Conservation (phyloP, 129 eudicot species). For the Lactuca sativa region DNA sequence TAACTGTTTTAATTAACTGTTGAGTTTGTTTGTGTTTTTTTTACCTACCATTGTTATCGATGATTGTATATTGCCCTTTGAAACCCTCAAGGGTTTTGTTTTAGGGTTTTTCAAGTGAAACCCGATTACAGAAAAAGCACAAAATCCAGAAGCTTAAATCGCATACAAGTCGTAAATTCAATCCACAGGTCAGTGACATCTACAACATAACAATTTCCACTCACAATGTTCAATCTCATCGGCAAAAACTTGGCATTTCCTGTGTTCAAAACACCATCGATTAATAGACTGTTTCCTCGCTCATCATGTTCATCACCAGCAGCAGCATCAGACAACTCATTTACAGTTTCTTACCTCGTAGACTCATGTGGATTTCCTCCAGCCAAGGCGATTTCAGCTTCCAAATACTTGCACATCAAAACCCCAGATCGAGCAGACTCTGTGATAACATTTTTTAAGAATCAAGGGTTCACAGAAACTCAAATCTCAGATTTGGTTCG, state of each 20-base stretch:
- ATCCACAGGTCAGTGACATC: slow-evolving; percentile 13
- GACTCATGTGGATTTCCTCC: slow-evolving; percentile 46
- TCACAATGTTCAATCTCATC: slow-evolving; percentile 33
- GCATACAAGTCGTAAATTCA: not conserved
- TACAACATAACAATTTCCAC: not conserved
- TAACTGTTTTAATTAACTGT: too few species aligned
- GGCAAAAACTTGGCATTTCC: slow-evolving; percentile 8
- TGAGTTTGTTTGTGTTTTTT: too few species aligned
- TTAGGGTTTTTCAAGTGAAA: slow-evolving; percentile 15
- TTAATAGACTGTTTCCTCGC: slow-evolving; percentile 1
- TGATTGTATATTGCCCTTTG: too few species aligned
- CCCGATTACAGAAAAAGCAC: not conserved
- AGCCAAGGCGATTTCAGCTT: slow-evolving; percentile 41
- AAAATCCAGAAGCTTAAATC: slow-evolving; percentile 13
- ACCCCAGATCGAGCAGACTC: slow-evolving; percentile 41
- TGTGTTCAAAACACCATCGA: slow-evolving; percentile 1
- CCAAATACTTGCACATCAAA: slow-evolving; percentile 33
- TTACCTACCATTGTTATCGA: too few species aligned
- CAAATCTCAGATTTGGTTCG: slow-evolving; percentile 27
- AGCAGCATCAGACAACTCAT: slow-evolving; percentile 9
- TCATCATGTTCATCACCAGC: slow-evolving; percentile 11
- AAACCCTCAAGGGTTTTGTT: not conserved
- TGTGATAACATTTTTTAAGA: slow-evolving; percentile 37
- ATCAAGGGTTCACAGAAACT: slow-evolving; percentile 35
- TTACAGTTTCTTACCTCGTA: slow-evolving; percentile 35